Conservation (phyloP, 2,329 filamentous ascomycete genomes). For the Ophidiomyces ophidiicola region DNA sequence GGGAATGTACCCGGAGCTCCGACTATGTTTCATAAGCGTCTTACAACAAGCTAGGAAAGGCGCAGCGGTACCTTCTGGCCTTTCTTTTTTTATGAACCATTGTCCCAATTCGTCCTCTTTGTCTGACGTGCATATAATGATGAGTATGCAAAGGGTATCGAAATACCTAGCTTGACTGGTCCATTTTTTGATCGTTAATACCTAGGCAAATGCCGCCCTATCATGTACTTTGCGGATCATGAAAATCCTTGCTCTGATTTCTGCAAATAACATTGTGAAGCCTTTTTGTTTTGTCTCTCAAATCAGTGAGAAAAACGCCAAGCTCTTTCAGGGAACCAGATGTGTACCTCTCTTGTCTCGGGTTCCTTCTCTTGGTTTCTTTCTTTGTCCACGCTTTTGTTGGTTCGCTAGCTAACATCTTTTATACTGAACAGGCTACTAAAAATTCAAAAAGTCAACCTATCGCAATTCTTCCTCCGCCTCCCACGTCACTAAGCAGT, state of each 20-base stretch:
- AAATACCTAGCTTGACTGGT: conserved; percentile 5
- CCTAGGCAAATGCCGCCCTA: conserved; percentile 5
- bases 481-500: conserved; percentile 71
- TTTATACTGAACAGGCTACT: not conserved
- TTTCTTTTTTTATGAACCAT: not conserved
- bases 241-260: conserved; percentile 6
- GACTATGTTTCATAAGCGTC: too few species aligned
- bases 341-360: too few species aligned
- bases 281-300: not conserved
- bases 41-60: too few species aligned
- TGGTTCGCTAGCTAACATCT: not conserved
- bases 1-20: too few species aligned
- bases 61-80: too few species aligned
- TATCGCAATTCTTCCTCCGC: conserved; percentile 37
- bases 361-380: not conserved
- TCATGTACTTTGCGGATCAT: conserved; percentile 3
- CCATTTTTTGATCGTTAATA: conserved; percentile 7
- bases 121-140: conserved; percentile 3
- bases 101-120: conserved; percentile 9
- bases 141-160: not conserved
- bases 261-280: conserved; percentile 3
- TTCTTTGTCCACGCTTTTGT: not conserved
- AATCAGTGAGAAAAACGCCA: too few species aligned
- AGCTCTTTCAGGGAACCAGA: too few species aligned
- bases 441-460: conserved; percentile 21